phyloP scores from a whole-genome alignment of 2,329 filamentous ascomycete genomes.

The Dothideomycetes sp. region DNA sequence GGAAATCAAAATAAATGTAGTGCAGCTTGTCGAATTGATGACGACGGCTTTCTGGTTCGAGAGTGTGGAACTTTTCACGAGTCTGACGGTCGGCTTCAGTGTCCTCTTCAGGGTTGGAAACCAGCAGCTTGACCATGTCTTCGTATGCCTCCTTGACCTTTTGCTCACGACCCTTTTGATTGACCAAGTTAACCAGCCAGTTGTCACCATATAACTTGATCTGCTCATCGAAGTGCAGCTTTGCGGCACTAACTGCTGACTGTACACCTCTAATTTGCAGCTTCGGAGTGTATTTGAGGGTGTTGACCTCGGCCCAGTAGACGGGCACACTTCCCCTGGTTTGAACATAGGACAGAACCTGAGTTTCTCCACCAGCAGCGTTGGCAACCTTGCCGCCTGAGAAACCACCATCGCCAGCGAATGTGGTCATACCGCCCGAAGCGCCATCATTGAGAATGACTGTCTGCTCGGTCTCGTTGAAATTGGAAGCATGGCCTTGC shows the following conservation, averaged over 20 bases:
- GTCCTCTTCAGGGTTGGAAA: slow-evolving; percentile 58
- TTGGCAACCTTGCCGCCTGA: slow-evolving; percentile 58
- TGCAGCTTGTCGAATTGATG: slow-evolving; percentile 75
- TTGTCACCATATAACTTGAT: slow-evolving; percentile 91
- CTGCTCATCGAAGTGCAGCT: slow-evolving; percentile 86
- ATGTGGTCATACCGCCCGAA: slow-evolving; percentile 65
- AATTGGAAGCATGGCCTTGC: slow-evolving; percentile 91
- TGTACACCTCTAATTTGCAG: slow-evolving; percentile 82
- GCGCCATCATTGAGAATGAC: slow-evolving; percentile 77
- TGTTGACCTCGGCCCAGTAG: slow-evolving; percentile 95
- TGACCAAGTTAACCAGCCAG: slow-evolving; percentile 94
- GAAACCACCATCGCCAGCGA: slow-evolving; percentile 65
- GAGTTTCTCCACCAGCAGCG: slow-evolving; percentile 60
- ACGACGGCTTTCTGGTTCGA: slow-evolving; percentile 54
- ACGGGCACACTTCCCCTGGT: slow-evolving; percentile 93
- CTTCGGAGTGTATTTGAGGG: slow-evolving; percentile 80
- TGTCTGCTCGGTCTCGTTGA: slow-evolving; percentile 95
- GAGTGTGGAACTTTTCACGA: slow-evolving; percentile 70
- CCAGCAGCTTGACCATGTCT: slow-evolving; percentile 69
- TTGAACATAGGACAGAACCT: slow-evolving; percentile 90
- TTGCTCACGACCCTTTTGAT: slow-evolving; percentile 86
- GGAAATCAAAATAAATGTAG: slow-evolving; percentile 98
- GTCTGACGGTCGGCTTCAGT: slow-evolving; percentile 54
- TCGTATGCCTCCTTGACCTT: slow-evolving; percentile 90
- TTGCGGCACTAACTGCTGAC: slow-evolving; percentile 66